Conservation (phyloP, 306 rosid species). For the Medicago ruthenica region DNA sequence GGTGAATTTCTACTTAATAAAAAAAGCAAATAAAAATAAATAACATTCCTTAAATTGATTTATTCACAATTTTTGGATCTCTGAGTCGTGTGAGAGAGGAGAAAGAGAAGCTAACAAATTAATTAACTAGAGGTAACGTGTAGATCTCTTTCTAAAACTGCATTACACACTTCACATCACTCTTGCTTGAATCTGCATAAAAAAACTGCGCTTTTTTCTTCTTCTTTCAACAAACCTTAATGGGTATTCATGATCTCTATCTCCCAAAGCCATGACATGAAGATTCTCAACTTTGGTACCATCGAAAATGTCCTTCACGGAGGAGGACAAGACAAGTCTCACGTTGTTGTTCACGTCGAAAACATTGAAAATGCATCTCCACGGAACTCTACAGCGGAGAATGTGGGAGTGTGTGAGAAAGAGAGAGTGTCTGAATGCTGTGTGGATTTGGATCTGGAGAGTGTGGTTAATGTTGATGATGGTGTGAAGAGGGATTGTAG, state of each 20-base stretch:
- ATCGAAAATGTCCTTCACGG: conserved; percentile 41
- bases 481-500: conserved; percentile 70
- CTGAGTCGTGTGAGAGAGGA: background rate
- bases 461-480: too few relatives aligned
- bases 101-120: conserved; percentile 20
- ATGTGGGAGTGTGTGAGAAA: background rate
- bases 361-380: conserved; percentile 35
- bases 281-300: conserved; percentile 50
- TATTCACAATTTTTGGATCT: too few relatives aligned
- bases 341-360: conserved; percentile 34
- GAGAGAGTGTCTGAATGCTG: conserved; percentile 40
- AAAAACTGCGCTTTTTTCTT: background rate
- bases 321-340: conserved; percentile 34
- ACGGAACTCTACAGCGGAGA: conserved; percentile 33
- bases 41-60: too few relatives aligned
- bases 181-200: conserved; percentile 1
- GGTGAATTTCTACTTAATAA: too few relatives aligned
- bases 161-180: conserved; percentile 18
- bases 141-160: background rate
- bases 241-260: conserved; percentile 22
- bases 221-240: conserved; percentile 28
- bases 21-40: too few relatives aligned
- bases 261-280: conserved; percentile 57
- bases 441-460: conserved; percentile 56
- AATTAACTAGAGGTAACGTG: background rate